A percentile compares a stretch with the other conserved stretches of the same genome.
These are phyloP conservation scores for Escallonia herrerae DNA, from an alignment of 129 eudicot species.

Conservation along the genomic window DNA sequence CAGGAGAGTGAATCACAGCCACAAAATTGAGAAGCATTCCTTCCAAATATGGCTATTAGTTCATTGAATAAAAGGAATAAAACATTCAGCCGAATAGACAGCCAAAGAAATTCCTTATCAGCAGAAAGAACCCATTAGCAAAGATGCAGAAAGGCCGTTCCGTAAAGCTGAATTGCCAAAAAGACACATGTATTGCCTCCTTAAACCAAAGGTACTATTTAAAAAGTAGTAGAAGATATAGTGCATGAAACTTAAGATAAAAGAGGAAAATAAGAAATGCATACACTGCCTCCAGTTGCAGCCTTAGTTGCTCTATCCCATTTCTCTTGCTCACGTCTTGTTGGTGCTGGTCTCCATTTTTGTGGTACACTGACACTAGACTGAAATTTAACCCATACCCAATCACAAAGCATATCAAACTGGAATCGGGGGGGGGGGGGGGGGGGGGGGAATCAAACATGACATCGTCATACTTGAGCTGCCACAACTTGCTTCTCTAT, in stretches of 20 bases:
- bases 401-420: slow-evolving; percentile 3
- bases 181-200: too few species aligned
- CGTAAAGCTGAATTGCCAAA: too few species aligned
- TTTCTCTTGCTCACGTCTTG: slow-evolving; percentile 83
- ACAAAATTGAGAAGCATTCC: slow-evolving; percentile 2
- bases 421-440: too few species aligned
- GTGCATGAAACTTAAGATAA: not conserved
- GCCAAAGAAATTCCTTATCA: not conserved
- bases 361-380: slow-evolving; percentile 11
- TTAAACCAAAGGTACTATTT: too few species aligned
- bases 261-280: slow-evolving; percentile 13
- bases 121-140: not conserved
- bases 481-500: slow-evolving; percentile 40
- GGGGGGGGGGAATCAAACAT: too few species aligned
- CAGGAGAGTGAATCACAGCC: slow-evolving; percentile 2
- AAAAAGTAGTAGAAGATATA: too few species aligned
- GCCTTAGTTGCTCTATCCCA: slow-evolving; percentile 95
- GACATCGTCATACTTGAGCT: slow-evolving; percentile 37
- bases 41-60: not conserved
- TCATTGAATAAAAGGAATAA: not conserved
- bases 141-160: not conserved
- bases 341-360: slow-evolving; percentile 96
- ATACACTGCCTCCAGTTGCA: slow-evolving; percentile 96
- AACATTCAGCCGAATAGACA: not conserved
- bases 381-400: slow-evolving; percentile 31